phyloP scores from a whole-genome alignment of 2,329 filamentous ascomycete species.

The Apiospora malaysiana region DNA sequence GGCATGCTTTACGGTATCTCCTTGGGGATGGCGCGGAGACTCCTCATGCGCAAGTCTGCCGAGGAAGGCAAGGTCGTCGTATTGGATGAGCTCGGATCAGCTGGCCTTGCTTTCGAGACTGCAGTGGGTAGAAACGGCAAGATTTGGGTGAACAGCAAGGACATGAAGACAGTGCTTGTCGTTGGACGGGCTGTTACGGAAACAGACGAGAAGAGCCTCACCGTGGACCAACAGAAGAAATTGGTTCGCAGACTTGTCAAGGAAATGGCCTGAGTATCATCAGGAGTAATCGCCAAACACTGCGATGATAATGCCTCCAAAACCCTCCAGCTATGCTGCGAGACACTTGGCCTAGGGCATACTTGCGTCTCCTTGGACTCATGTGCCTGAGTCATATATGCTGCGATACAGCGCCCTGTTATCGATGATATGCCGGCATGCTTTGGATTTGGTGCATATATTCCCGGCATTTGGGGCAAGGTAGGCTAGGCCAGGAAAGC shows the following conservation, averaged over 20 bases:
- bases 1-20: slow-evolving; percentile 89
- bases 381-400: neutral
- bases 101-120: slow-evolving; percentile 88
- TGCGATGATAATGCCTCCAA: neutral
- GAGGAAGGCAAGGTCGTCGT: slow-evolving; percentile 72
- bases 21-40: slow-evolving; percentile 78
- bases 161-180: slow-evolving; percentile 71
- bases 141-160: slow-evolving; percentile 88
- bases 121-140: slow-evolving; percentile 91
- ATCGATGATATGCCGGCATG: neutral
- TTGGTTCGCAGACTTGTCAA: slow-evolving; percentile 71
- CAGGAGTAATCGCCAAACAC: neutral
- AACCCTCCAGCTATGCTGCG: neutral
- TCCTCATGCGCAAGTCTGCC: slow-evolving; percentile 69
- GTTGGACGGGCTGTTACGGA: slow-evolving; percentile 81
- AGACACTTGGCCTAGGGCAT: neutral
- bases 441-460: neutral
- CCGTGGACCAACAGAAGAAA: slow-evolving; percentile 71
- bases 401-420: neutral
- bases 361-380: neutral
- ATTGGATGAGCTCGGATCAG: slow-evolving; percentile 76
- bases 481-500: neutral
- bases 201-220: slow-evolving; percentile 73
- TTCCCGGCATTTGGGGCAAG: neutral
- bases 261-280: slow-evolving; percentile 52